Evolutionary conservation across 23 red algal species (phyloP).

Genomic region (Cyanidiococcus yangmingshanensis): DNA sequence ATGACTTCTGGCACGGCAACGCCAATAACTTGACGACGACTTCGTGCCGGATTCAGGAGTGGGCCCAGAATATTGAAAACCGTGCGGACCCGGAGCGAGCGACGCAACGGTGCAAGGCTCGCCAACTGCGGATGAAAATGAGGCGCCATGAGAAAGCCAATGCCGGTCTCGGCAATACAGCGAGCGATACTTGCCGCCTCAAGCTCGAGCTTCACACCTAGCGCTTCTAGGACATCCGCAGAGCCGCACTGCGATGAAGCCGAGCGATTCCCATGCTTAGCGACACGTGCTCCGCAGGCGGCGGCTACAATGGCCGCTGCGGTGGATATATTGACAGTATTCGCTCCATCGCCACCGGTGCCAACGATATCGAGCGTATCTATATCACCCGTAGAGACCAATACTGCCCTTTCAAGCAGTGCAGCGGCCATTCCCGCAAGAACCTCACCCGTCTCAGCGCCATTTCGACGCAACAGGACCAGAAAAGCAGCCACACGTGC

Average conservation of each 20-base stretch:
- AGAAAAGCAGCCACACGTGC: constrained; percentile 67
- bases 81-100: constrained; percentile 56
- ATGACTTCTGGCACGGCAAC: constrained; percentile 44
- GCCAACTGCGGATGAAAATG: constrained; percentile 68
- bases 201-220: constrained; percentile 43
- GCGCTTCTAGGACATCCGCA: constrained; percentile 55
- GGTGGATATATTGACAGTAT: constrained; percentile 90
- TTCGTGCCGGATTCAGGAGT: constrained; percentile 63
- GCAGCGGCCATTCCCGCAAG: constrained; percentile 55
- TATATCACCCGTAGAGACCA: constrained; percentile 18
- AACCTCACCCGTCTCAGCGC: constrained; percentile 60
- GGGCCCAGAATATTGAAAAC: constrained; percentile 85
- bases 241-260: constrained; percentile 62
- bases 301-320: constrained; percentile 72
- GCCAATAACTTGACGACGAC: constrained; percentile 56
- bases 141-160: constrained; percentile 91
- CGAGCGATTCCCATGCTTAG: constrained; percentile 87
- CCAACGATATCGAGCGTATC: constrained; percentile 71
- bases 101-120: constrained; percentile 45
- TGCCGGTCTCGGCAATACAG: constrained; percentile 66
- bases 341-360: constrained; percentile 80
- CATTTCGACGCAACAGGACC: constrained; percentile 55
- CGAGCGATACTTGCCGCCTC: constrained; percentile 39
- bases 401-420: constrained; percentile 39
- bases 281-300: constrained; percentile 67